Base-by-base conservation (phyloP, 129 eudicot genomes). In the Centella asiatica region DNA sequence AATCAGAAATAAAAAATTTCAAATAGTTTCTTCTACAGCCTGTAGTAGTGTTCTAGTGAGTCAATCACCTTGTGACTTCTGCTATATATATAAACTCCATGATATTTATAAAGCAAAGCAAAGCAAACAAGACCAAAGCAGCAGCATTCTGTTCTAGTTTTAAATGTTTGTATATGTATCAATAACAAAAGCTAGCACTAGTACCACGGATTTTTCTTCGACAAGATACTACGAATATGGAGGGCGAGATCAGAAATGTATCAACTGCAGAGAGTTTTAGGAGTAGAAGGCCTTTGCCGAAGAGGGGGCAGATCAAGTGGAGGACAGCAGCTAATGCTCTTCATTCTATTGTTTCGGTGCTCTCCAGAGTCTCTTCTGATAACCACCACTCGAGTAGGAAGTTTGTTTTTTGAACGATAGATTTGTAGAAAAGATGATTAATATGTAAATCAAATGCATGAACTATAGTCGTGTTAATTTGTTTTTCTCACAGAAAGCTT, bases 251-350 rank as follows among this genome's bases (percentile, higher is more conserved):
- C 61, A 15, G 59, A 52, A 44, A 39, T 18, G 71, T 37, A 3
- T 14, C 49, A 24, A 50, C 26, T 9, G 17, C 39, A 0, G 45
- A 31, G 29, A 29, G 45, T 10, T 63, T 26, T 12, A 19, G 44
- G 22, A 63, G 57, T 28, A 46, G 54, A 63, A 71, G 68, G 53
- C 70, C 72, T 5, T 23, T 74, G 50, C 86, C 86, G 18, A 74
- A 69, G 69, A 74, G 95, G 42, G 95, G 95, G 11, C 95, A 76
- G 67, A 75, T 82, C 36, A 86, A 82, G 50, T 66, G 61, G 18
- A 76, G 61, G 69, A 82, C 82, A 36, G 95, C 83, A 24, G 66
- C 89, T 40, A 73, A 60, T 3, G 87, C 74, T 47, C 73, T 82
- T 50, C 89, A 74, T 72, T 74, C 84, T 40, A 70, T 80, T 25